phyloP scores from a whole-genome alignment of 495 filamentous ascomycete genomes.

The Aspergillus hancockii region DNA sequence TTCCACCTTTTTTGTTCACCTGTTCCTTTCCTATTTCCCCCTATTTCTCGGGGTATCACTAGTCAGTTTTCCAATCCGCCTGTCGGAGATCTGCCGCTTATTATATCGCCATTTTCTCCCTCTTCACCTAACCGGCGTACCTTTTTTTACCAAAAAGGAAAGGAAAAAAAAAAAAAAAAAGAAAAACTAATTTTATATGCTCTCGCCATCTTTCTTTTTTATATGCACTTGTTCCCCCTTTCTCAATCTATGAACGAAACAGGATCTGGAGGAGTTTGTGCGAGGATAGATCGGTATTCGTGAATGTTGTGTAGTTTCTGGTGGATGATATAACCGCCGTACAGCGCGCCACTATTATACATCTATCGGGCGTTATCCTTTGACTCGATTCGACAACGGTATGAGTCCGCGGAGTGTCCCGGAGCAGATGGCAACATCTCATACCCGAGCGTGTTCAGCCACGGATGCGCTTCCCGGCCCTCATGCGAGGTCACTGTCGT shows the following conservation, averaged over 20 bases:
- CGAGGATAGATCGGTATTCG: constrained; percentile 15
- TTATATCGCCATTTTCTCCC: constrained; percentile 10
- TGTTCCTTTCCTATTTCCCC: constrained; percentile 6
- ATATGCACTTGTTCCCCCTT: constrained; percentile 6
- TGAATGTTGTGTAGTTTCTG: constrained; percentile 13
- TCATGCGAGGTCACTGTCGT: constrained; percentile 52
- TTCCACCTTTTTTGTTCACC: not conserved
- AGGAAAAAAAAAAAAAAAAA: no score
- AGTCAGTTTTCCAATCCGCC: constrained; percentile 11
- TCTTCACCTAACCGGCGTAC: not conserved
- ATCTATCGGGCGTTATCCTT: constrained; percentile 34
- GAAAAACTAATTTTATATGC: constrained; percentile 3
- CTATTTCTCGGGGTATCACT: constrained; percentile 18
- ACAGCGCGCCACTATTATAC: constrained; percentile 27
- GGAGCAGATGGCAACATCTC: constrained; percentile 33
- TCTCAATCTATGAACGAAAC: constrained; percentile 17
- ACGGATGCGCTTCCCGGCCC: constrained; percentile 39
- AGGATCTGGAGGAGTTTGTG: constrained; percentile 6
- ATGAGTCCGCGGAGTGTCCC: constrained; percentile 33
- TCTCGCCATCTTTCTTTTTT: not conserved
- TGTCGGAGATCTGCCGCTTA: constrained; percentile 17
- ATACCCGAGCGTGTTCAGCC: constrained; percentile 30
- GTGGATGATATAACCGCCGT: constrained; percentile 18
- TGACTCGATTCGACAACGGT: constrained; percentile 29
- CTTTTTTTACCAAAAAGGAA: not conserved